A percentile compares a stretch with the other conserved stretches of the same genome.
Conservation (phyloP, 306 rosid genomes). For the Canavalia ensiformis region DNA sequence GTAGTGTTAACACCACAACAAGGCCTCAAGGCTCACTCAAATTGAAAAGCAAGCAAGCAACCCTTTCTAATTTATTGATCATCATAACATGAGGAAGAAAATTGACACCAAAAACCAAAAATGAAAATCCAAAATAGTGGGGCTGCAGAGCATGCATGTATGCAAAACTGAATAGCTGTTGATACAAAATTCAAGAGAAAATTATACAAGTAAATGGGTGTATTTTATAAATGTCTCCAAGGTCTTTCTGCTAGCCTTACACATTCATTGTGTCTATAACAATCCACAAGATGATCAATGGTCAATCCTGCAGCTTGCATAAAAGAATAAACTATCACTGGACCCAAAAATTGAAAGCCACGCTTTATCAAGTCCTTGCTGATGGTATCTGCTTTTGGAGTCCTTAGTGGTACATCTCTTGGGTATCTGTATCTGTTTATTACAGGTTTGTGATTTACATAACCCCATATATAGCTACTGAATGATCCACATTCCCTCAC, state of each 20-base stretch:
- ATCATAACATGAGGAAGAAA: neutral
- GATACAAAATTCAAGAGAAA: constrained; percentile 10
- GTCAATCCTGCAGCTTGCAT: constrained; percentile 98
- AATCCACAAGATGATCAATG: constrained; percentile 88
- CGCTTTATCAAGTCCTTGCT: constrained; percentile 86
- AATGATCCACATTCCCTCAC: constrained; percentile 83
- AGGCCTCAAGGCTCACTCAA: constrained; percentile 34
- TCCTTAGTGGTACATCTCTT: constrained; percentile 85
- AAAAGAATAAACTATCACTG: constrained; percentile 90
- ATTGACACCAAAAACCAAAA: constrained; percentile 1
- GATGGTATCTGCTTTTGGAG: constrained; percentile 80
- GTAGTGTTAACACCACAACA: constrained; percentile 2
- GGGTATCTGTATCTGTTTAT: constrained; percentile 74
- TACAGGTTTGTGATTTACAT: constrained; percentile 79
- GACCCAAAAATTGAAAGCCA: constrained; percentile 83
- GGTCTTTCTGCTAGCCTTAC: constrained; percentile 90
- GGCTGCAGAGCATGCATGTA: neutral
- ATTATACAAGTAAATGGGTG: neutral
- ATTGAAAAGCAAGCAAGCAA: neutral
- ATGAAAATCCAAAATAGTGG: neutral
- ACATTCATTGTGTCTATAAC: constrained; percentile 78
- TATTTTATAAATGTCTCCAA: constrained; percentile 83
- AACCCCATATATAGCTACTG: constrained; percentile 92
- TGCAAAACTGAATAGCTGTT: constrained; percentile 13
- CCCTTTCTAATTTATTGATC: constrained; percentile 31